A percentile compares a stretch with the other conserved stretches of the same genome.
Evolutionary conservation across 2,329 filamentous ascomycete genomes (phyloP).

Genomic region (Sporothrix variecibatus): DNA sequence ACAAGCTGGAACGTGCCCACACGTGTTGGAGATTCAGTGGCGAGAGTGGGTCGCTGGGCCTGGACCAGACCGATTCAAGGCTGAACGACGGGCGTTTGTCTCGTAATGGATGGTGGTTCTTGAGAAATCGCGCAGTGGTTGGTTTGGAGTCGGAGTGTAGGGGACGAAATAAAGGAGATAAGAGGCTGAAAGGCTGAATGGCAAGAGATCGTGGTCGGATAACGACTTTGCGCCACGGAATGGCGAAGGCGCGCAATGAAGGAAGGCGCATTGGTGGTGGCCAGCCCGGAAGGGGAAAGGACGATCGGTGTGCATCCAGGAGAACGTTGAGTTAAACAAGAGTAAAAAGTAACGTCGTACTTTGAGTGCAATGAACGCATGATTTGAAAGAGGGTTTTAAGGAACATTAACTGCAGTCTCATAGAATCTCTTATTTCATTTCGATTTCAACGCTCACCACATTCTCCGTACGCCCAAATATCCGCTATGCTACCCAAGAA

Average conservation of each 20-base stretch:
- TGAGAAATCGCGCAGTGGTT: slow-evolving; percentile 13
- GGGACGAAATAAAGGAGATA: background rate
- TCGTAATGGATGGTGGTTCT: background rate
- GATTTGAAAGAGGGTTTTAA: too few relatives aligned
- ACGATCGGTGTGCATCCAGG: background rate
- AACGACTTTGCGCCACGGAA: slow-evolving; percentile 17
- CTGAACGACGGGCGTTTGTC: background rate
- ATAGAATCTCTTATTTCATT: background rate
- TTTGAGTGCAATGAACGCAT: background rate
- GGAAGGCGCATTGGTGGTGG: background rate
- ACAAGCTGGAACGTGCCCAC: background rate
- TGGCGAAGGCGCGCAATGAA: slow-evolving; percentile 1
- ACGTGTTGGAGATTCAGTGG: slow-evolving; percentile 15
- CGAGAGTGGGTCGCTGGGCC: background rate
- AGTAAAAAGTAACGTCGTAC: background rate
- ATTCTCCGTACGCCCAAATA: background rate
- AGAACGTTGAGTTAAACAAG: background rate
- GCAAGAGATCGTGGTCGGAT: background rate
- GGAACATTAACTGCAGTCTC: background rate
- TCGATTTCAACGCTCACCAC: background rate
- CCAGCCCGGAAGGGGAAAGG: background rate
- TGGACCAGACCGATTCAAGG: background rate
- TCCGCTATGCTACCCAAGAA: background rate
- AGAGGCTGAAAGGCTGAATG: background rate
- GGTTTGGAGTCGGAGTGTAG: background rate